Conservation (phyloP, 1,139 yeast genomes). For the Geotrichum candidum region DNA sequence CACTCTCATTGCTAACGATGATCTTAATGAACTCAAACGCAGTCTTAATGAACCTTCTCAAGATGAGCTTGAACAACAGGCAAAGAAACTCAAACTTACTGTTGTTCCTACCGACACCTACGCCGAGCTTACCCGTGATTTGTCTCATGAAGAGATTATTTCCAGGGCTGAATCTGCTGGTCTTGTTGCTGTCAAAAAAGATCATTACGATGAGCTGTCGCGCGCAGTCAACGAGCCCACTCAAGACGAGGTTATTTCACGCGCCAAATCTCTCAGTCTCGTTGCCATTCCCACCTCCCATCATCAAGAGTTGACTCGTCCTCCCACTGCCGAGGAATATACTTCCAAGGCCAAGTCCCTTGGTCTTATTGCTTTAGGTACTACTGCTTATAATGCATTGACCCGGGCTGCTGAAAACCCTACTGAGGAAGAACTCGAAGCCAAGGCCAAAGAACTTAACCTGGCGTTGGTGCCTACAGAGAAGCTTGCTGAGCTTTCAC, state of each 20-base stretch:
- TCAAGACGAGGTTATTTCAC: constrained; percentile 28
- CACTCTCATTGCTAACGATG: constrained; percentile 26
- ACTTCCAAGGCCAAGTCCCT: constrained; percentile 22
- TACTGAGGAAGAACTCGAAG: constrained; percentile 25
- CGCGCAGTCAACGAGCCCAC: constrained; percentile 24
- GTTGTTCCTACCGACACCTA: constrained; percentile 25
- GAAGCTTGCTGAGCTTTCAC: constrained; percentile 30
- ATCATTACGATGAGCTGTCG: constrained; percentile 19
- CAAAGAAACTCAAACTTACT: constrained; percentile 18
- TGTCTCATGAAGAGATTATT: constrained; percentile 14
- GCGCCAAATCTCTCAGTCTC: constrained; percentile 33
- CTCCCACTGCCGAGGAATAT: constrained; percentile 15
- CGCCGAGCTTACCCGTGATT: constrained; percentile 19
- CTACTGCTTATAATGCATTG: constrained; percentile 21
- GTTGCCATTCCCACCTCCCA: constrained; percentile 35
- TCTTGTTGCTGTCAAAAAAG: constrained; percentile 24
- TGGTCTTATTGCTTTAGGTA: constrained; percentile 26
- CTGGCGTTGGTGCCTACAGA: constrained; percentile 35
- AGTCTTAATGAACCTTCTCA: constrained; percentile 23
- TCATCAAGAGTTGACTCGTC: constrained; percentile 12
- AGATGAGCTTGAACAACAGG: constrained; percentile 22
- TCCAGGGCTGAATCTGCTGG: constrained; percentile 17
- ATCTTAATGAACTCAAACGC: not conserved
- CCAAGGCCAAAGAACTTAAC: constrained; percentile 12
- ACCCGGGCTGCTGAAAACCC: constrained; percentile 27